Base-by-base conservation (phyloP, 2,329 filamentous ascomycete genomes). In the Ascochyta lentis region DNA sequence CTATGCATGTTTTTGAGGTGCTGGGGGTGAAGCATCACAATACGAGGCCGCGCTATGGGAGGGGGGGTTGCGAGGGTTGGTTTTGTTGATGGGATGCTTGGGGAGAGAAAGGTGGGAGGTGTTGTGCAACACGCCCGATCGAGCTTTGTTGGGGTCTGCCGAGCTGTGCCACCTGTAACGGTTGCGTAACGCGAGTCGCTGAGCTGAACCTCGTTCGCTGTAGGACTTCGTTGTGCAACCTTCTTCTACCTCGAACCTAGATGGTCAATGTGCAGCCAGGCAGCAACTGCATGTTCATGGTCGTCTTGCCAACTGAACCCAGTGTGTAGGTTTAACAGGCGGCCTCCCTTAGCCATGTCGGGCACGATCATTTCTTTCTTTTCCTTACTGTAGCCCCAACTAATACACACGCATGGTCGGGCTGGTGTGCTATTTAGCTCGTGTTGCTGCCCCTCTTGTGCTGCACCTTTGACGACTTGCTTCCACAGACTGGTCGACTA, bases 401-500 rank as follows among this genome's bases (percentile, higher is more conserved):
- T 9, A 24, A 23, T 6, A 2, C 9, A 23, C 19, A 39, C 8
- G 16, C 19, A 23, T 16, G 15, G 6, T 39, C 37, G 6, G 12
- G 5, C 37, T 39, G 9, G 3, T 13, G 19, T 23, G 19, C 1
- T 37, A 8, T 3, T 37, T 19, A 8, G 1, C 1, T 3, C n/a
- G 50, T 71, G 60, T 3, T 63, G 49, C 15, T 31, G 58, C 1
- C 61, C 68, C 16, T 71, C 69, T 47, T 60, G 49, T 43, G 57
- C 57, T 22, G 47, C 40, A 67, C 56, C 19, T 60, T 74, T 5
- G 69, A 69, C 1, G 73, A 68, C 3, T 73, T 31, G 12, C 37
- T 10, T 22, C 37, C 8, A 39, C 37, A 39, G 8, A 7, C 19
- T 23, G 9, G 13, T 12, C 10, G 37, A 12, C 2, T 13, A 13